Conservation (phyloP, 73 alveolate genomes). For the Urostyla sp. region DNA sequence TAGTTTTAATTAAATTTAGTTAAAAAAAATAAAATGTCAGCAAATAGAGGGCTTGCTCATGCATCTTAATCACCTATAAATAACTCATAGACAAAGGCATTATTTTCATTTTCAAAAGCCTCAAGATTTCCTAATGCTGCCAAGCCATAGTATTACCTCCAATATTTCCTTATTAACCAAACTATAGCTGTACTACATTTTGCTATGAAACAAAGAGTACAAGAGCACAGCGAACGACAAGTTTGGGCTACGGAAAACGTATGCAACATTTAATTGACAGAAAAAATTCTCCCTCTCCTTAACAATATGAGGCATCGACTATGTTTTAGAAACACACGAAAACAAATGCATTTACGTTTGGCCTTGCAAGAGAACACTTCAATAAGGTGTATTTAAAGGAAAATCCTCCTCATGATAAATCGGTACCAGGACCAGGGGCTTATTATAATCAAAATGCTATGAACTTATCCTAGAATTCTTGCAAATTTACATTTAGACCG, state of each 20-base stretch:
- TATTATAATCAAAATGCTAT: slow-evolving; percentile 32
- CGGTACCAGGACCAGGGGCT: slow-evolving; percentile 68
- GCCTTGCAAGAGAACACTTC: slow-evolving; percentile 55
- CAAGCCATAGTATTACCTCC: slow-evolving; percentile 11
- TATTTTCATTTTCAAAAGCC: slow-evolving; percentile 25
- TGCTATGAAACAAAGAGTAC: slow-evolving; percentile 36
- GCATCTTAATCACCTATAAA: slow-evolving; percentile 25
- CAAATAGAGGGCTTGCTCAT: neutral
- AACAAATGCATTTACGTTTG: slow-evolving; percentile 53
- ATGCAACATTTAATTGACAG: slow-evolving; percentile 1
- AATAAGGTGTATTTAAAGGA: slow-evolving; percentile 54
- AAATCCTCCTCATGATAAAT: slow-evolving; percentile 27
- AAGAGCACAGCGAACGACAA: slow-evolving; percentile 23
- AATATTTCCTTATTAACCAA: neutral
- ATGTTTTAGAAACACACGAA: slow-evolving; percentile 7
- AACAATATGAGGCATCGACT: slow-evolving; percentile 1
- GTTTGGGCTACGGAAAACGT: slow-evolving; percentile 46
- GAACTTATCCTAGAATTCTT: neutral
- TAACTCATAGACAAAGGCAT: neutral
- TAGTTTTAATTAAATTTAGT: too few relatives aligned
- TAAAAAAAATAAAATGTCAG: neutral
- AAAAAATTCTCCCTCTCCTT: slow-evolving; percentile 32
- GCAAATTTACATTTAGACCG: slow-evolving; percentile 25
- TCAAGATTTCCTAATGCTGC: slow-evolving; percentile 25
- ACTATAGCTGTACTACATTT: slow-evolving; percentile 1